Conservation (phyloP, 73 alveolate species). For the Paramecium tetraurelia region DNA sequence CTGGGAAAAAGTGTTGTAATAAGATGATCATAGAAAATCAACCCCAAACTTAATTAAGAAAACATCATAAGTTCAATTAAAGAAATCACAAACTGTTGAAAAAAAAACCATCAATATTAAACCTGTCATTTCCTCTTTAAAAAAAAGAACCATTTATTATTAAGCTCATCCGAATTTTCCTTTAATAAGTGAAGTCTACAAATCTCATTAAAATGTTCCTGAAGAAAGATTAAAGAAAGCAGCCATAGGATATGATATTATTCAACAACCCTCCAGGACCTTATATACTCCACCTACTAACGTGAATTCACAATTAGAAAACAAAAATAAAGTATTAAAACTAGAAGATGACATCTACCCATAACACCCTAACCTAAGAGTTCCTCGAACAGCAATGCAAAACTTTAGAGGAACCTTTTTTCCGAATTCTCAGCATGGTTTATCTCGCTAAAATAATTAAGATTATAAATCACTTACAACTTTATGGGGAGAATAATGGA, state of each 20-base stretch:
- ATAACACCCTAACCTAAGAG: neutral
- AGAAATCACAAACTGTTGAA: neutral
- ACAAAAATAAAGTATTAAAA: neutral
- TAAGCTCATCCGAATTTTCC: conserved; percentile 54
- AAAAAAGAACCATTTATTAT: conserved; percentile 20
- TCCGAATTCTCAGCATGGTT: neutral
- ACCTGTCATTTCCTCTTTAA: conserved; percentile 1
- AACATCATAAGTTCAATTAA: neutral
- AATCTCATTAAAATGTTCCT: neutral
- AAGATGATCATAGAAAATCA: neutral
- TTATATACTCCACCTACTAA: neutral
- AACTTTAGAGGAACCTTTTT: neutral
- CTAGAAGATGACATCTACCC: conserved; percentile 22
- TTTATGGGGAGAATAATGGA: conserved; percentile 40
- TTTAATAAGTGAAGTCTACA: neutral
- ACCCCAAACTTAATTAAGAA: neutral
- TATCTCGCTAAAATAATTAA: conserved; percentile 16
- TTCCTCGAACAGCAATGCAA: neutral
- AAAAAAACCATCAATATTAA: neutral
- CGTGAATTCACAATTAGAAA: neutral
- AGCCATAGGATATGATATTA: conserved; percentile 42
- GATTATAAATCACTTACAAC: conserved; percentile 37
- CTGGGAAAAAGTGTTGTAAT: conserved; percentile 46
- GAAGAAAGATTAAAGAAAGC: conserved; percentile 29
- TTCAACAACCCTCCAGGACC: neutral